Evolutionary conservation across 1,284 basidiomycete species (phyloP).

Genomic region (Cryptococcus jaspeensis): DNA sequence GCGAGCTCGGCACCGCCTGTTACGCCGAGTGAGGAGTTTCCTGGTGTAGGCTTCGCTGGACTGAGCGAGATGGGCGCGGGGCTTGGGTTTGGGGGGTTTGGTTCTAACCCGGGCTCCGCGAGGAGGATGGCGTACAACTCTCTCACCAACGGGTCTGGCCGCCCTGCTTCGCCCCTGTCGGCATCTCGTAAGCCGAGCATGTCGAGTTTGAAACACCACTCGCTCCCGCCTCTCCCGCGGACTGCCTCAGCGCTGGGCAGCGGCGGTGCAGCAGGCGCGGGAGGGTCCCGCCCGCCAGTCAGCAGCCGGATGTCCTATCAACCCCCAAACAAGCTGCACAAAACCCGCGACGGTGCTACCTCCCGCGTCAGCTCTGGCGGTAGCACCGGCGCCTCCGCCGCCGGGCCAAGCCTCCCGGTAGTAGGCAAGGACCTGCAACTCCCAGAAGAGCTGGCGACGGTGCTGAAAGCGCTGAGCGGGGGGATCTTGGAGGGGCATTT

Average conservation of each 20-base stretch:
- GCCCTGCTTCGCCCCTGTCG: too few species aligned
- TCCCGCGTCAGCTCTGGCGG: slow-evolving; percentile 12
- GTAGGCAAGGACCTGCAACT: slow-evolving; percentile 53
- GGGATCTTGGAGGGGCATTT: slow-evolving; percentile 84
- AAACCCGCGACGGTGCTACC: background rate
- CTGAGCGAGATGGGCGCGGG: background rate
- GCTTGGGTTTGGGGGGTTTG: background rate
- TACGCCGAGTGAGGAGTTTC: slow-evolving; percentile 11
- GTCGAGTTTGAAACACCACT: slow-evolving; percentile 58
- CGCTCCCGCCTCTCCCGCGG: slow-evolving; percentile 68
- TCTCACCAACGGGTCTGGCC: slow-evolving; percentile 38
- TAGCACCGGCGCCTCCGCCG: too few species aligned
- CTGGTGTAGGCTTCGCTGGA: background rate
- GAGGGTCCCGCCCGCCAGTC: too few species aligned
- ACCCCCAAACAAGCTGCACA: slow-evolving; percentile 29
- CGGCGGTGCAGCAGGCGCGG: too few species aligned
- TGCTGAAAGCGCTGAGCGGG: slow-evolving; percentile 77
- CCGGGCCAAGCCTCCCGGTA: too few species aligned
- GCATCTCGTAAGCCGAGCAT: slow-evolving; percentile 15
- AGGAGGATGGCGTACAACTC: slow-evolving; percentile 37
- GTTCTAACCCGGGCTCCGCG: slow-evolving; percentile 8
- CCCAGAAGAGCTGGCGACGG: slow-evolving; percentile 79
- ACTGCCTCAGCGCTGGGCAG: slow-evolving; percentile 10
- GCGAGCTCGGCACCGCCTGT: slow-evolving; percentile 12
- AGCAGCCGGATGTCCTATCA: slow-evolving; percentile 56